Percentiles rank a stretch among this genome's conserved stretches.
phyloP scores from a whole-genome alignment of 139 green algal species.

The Auxenochlorella protothecoides region DNA sequence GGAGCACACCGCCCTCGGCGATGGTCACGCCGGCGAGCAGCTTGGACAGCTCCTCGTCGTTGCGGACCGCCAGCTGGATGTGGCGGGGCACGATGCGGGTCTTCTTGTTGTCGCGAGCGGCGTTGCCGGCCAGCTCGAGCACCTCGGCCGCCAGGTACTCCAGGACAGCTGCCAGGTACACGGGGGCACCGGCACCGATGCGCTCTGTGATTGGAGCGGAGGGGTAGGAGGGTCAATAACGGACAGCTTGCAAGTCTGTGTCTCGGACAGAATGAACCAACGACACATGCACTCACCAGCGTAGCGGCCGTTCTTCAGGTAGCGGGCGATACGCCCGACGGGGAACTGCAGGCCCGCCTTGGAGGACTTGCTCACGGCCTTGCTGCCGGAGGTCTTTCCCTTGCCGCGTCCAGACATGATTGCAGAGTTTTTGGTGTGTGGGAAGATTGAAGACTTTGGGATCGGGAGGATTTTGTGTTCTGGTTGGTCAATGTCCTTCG shows the following conservation, averaged over 20 bases:
- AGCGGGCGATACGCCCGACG: constrained; percentile 71
- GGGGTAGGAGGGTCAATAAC: not conserved
- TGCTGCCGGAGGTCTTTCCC: constrained; percentile 56
- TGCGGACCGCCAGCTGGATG: constrained; percentile 59
- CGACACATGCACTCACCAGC: constrained; percentile 14
- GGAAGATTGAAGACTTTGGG: no score
- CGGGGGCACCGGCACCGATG: constrained; percentile 15
- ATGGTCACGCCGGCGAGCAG: constrained; percentile 73
- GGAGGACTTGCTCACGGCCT: constrained; percentile 46
- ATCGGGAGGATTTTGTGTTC: no score
- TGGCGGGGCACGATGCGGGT: constrained; percentile 69
- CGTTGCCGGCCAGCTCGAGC: constrained; percentile 63
- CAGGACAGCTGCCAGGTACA: constrained; percentile 33
- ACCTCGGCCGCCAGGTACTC: constrained; percentile 49
- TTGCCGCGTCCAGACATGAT: constrained; percentile 45
- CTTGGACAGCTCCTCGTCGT: constrained; percentile 65
- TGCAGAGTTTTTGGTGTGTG: no score
- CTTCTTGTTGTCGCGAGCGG: constrained; percentile 75
- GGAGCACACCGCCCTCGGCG: constrained; percentile 67
- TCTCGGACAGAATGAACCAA: no score
- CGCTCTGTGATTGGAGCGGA: constrained; percentile 3
- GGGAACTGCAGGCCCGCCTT: constrained; percentile 83
- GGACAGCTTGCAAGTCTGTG: not conserved
- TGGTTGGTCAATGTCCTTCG: no score
- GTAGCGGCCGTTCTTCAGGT: constrained; percentile 82